Conservation (phyloP, 2,329 filamentous ascomycete genomes). For the Gremmenia infestans region DNA sequence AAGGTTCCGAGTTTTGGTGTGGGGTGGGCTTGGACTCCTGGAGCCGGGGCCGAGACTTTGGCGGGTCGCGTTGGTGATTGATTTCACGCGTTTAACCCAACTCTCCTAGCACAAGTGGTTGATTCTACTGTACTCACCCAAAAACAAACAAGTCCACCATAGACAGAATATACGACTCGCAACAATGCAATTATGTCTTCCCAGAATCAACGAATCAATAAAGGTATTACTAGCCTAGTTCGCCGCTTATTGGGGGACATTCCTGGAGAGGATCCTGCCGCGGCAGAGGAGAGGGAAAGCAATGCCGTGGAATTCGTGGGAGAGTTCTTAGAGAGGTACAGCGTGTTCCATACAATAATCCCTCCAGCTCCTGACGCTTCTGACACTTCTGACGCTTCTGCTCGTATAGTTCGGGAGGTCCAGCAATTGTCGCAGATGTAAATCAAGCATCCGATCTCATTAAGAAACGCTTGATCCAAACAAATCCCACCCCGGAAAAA, state of each 20-base stretch:
- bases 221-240: conserved; percentile 75
- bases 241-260: conserved; percentile 65
- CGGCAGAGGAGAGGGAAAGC: conserved; percentile 64
- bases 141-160: neutral
- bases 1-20: neutral
- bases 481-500: conserved; percentile 66
- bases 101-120: neutral
- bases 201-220: conserved; percentile 60
- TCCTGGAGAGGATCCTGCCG: conserved; percentile 61
- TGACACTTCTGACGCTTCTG: conserved; percentile 4
- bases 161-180: conserved; percentile 3
- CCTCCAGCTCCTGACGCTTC: conserved; percentile 12
- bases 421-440: conserved; percentile 47
- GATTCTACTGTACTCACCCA: neutral
- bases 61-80: neutral
- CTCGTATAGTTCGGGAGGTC: conserved; percentile 20
- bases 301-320: conserved; percentile 49
- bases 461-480: conserved; percentile 77
- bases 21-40: neutral
- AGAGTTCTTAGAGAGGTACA: conserved; percentile 39
- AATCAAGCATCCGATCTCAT: conserved; percentile 93
- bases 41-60: neutral
- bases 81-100: too few species aligned
- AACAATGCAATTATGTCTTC: conserved; percentile 32
- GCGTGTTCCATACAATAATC: neutral